These are phyloP conservation scores for Colletotrichum sp. DNA, from an alignment of 2,329 filamentous ascomycete genomes.

Conservation along the genomic window DNA sequence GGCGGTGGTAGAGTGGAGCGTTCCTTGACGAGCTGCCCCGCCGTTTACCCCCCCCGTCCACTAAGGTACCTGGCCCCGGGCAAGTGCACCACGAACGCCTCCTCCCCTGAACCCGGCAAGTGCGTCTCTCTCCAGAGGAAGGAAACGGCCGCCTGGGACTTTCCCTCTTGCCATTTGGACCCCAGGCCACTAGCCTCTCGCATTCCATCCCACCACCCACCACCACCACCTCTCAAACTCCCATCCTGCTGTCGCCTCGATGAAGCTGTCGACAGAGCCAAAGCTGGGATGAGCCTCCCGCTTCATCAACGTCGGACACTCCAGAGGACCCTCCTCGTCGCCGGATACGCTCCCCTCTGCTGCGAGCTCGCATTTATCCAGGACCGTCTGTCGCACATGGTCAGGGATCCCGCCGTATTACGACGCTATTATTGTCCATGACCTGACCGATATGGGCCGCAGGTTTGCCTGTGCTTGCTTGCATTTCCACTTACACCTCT, in stretches of 20 bases:
- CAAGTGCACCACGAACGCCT: not conserved
- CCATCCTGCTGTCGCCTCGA: not conserved
- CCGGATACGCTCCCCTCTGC: not conserved
- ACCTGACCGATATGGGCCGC: not conserved
- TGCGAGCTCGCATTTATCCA: not conserved
- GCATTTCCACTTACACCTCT: not conserved
- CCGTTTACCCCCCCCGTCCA: not conserved
- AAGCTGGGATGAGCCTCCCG: not conserved
- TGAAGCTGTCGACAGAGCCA: not conserved
- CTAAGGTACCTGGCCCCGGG: not conserved
- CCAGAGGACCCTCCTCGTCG: not conserved
- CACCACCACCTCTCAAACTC: not conserved
- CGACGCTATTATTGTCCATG: constrained; percentile 2
- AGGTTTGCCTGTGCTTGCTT: constrained; percentile 1
- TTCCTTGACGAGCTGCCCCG: constrained; percentile 4
- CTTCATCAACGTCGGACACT: not conserved
- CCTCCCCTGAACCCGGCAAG: not conserved
- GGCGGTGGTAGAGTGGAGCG: not conserved
- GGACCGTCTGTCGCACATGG: not conserved
- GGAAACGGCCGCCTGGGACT: constrained; percentile 14
- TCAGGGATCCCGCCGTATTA: not conserved
- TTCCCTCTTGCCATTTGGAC: not conserved
- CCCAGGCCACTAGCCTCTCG: not conserved
- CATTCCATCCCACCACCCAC: not conserved
- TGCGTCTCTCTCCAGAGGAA: constrained; percentile 7